These are phyloP conservation scores for Botryotinia calthae DNA, from an alignment of 2,329 filamentous ascomycete species.

Conservation along the genomic window DNA sequence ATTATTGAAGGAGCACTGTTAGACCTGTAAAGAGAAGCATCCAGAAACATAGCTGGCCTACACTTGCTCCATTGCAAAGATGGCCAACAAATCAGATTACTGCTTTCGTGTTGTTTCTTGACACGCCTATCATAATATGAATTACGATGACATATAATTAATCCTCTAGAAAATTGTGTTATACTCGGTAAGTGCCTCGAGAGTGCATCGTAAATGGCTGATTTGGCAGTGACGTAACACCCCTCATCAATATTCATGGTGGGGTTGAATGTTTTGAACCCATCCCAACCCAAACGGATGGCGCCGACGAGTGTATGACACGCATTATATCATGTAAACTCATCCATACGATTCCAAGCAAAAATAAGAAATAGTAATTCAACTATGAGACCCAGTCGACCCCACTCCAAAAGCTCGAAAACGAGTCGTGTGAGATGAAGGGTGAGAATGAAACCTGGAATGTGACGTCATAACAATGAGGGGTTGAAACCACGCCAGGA, in stretches of 20 bases:
- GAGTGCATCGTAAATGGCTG: background rate
- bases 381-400: background rate
- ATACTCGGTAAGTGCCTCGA: background rate
- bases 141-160: background rate
- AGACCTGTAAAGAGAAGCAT: background rate
- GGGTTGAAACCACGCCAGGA: conserved; percentile 29
- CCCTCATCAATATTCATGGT: background rate
- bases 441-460: conserved; percentile 6
- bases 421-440: conserved; percentile 19
- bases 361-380: background rate
- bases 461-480: conserved; percentile 19
- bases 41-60: background rate
- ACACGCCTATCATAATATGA: background rate
- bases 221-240: conserved; percentile 4
- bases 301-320: conserved; percentile 8
- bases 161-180: background rate
- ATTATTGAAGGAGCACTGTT: background rate
- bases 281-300: background rate
- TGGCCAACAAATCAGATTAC: too few relatives aligned
- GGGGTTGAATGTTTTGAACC: conserved; percentile 1
- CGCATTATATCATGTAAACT: background rate
- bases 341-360: background rate
- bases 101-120: background rate
- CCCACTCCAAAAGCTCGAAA: background rate
- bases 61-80: background rate